Conservation (phyloP, 352 stramenopile genomes). For the Phytophthora quininea region DNA sequence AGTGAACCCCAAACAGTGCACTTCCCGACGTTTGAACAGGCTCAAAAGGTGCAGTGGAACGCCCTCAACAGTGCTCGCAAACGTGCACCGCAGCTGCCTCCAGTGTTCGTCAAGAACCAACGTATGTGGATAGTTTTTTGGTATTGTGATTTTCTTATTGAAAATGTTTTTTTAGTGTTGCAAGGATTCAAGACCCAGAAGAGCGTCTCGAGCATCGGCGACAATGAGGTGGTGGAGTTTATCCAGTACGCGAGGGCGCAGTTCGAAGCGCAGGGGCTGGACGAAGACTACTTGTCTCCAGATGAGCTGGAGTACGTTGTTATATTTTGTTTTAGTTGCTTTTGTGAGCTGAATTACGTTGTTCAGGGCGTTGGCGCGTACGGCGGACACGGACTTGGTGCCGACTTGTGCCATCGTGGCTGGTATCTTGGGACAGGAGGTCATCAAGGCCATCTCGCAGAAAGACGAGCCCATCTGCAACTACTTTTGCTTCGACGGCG, state of each 20-base stretch:
- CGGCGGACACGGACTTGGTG: conserved; percentile 71
- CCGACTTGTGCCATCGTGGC: conserved; percentile 96
- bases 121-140: conserved; percentile 35
- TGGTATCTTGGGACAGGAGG: conserved; percentile 97
- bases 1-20: conserved; percentile 46
- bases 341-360: neutral
- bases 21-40: conserved; percentile 64
- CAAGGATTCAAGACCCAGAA: conserved; percentile 56
- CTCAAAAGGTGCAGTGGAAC: conserved; percentile 63
- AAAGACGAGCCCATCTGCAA: conserved; percentile 97
- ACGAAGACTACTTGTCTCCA: conserved; percentile 60
- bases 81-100: conserved; percentile 71
- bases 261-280: conserved; percentile 64
- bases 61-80: conserved; percentile 72
- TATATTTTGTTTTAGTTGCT: neutral
- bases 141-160: neutral
- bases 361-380: conserved; percentile 44
- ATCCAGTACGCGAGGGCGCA: conserved; percentile 59
- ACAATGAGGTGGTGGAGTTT: conserved; percentile 44
- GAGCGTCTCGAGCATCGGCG: conserved; percentile 8
- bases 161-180: conserved; percentile 47
- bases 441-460: conserved; percentile 97
- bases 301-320: conserved; percentile 53
- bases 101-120: conserved; percentile 82
- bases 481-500: conserved; percentile 93